These are phyloP conservation scores for Magnaporthiopsis rhizophila DNA, from an alignment of 2,329 filamentous ascomycete genomes.

Conservation along the genomic window DNA sequence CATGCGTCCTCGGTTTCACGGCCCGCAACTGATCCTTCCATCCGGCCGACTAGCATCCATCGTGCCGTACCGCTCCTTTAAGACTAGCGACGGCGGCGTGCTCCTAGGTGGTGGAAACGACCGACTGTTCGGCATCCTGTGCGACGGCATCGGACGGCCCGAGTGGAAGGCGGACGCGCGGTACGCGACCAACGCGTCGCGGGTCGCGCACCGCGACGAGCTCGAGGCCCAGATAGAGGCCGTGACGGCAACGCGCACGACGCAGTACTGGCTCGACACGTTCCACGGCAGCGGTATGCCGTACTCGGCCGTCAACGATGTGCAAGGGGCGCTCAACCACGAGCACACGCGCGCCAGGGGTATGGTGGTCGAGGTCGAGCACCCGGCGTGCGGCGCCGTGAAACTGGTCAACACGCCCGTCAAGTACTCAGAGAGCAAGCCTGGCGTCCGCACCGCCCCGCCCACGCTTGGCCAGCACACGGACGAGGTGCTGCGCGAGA, in stretches of 20 bases:
- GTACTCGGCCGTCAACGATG: slow-evolving; percentile 86
- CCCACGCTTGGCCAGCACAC: slow-evolving; percentile 86
- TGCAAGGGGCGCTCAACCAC: slow-evolving; percentile 76
- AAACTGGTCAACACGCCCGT: slow-evolving; percentile 91
- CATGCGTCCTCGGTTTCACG: too few species aligned
- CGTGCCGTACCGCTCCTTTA: slow-evolving; percentile 85
- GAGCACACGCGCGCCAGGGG: slow-evolving; percentile 74
- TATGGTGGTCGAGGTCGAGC: slow-evolving; percentile 86
- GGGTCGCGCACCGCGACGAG: slow-evolving; percentile 63
- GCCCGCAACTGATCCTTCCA: not conserved
- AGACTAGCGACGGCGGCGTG: slow-evolving; percentile 62
- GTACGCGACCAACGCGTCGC: slow-evolving; percentile 52
- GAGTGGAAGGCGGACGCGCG: slow-evolving; percentile 53
- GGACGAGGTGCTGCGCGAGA: slow-evolving; percentile 59
- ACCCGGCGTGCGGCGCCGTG: slow-evolving; percentile 73
- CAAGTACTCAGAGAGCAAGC: slow-evolving; percentile 80
- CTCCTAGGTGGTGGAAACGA: slow-evolving; percentile 68
- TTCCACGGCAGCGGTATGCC: slow-evolving; percentile 92
- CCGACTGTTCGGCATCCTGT: slow-evolving; percentile 57
- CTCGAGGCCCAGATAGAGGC: slow-evolving; percentile 74
- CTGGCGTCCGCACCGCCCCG: slow-evolving; percentile 67
- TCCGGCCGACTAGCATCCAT: slow-evolving; percentile 62
- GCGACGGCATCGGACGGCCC: slow-evolving; percentile 47
- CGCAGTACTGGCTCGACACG: slow-evolving; percentile 76
- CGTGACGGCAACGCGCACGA: slow-evolving; percentile 68